Percentiles rank a stretch among this genome's conserved stretches.
Conservation (phyloP, 129 eudicot genomes). For the Logfia minima region DNA sequence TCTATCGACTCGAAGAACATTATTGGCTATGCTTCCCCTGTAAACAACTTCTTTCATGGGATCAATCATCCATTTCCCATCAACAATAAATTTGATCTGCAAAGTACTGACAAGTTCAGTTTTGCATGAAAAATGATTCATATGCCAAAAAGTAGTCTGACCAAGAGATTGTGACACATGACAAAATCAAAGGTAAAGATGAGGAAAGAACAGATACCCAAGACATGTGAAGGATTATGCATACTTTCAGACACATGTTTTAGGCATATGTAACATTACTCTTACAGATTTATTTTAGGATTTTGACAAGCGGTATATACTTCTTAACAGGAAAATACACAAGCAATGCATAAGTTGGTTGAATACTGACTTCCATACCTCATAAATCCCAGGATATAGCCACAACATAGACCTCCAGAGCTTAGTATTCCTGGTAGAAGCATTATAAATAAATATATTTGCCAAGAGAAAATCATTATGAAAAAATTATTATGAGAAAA, state of each 20-base stretch:
- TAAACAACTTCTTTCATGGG: constrained; percentile 67
- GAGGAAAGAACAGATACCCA: background rate
- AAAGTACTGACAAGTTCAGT: background rate
- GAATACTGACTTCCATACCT: constrained; percentile 46
- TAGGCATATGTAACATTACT: background rate
- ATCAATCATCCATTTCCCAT: constrained; percentile 84
- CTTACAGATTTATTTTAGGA: no score
- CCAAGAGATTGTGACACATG: background rate
- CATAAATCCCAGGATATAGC: constrained; percentile 94
- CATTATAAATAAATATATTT: background rate
- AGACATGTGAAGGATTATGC: background rate
- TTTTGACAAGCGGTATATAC: background rate
- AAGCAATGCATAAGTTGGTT: background rate
- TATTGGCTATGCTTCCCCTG: constrained; percentile 59
- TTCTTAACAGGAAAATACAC: background rate
- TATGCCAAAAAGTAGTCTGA: background rate
- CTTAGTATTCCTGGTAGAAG: constrained; percentile 57
- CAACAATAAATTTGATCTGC: constrained; percentile 90
- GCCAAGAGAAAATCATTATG: background rate
- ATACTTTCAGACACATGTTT: background rate
- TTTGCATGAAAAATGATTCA: background rate
- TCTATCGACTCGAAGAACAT: constrained; percentile 76
- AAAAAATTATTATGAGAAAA: background rate
- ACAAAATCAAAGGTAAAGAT: background rate
- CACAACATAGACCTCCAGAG: constrained; percentile 74